Evolutionary conservation across 108 stramenopile genomes (phyloP).

Genomic region (Chaetoceros muelleri): DNA sequence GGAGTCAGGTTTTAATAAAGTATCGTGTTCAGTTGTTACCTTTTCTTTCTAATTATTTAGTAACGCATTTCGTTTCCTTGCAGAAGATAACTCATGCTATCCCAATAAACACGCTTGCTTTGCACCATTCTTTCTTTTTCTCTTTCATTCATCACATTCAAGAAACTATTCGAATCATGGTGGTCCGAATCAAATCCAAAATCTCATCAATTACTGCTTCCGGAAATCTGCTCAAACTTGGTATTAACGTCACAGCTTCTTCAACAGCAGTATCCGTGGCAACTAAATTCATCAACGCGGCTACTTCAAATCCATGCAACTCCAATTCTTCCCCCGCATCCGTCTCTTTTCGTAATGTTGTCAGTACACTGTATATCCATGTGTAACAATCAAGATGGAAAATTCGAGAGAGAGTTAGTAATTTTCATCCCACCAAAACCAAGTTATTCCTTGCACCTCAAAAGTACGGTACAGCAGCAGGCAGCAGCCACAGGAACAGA

Average conservation of each 20-base stretch:
- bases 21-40: no score
- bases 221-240: constrained; percentile 64
- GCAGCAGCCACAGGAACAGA: not conserved
- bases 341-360: constrained; percentile 81
- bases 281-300: constrained; percentile 82
- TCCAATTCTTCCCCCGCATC: constrained; percentile 79
- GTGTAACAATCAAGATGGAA: not conserved
- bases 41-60: no score
- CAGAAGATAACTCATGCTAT: no score
- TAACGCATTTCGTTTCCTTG: no score
- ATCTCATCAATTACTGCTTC: constrained; percentile 86
- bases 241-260: constrained; percentile 72
- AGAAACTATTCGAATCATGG: constrained; percentile 84
- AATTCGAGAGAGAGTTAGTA: not conserved
- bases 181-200: constrained; percentile 74
- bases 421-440: no score
- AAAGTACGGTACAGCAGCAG: not conserved
- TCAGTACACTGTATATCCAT: constrained; percentile 53
- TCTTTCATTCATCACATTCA: constrained; percentile 16
- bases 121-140: not conserved
- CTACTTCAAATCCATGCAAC: constrained; percentile 76
- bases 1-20: no score
- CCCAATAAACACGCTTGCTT: no score
- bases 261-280: constrained; percentile 78
- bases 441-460: not conserved